A percentile compares a stretch with the other conserved stretches of the same genome.
phyloP scores from a whole-genome alignment of 1,139 yeast species.

The Hemisphaericaspora xylanilytica region DNA sequence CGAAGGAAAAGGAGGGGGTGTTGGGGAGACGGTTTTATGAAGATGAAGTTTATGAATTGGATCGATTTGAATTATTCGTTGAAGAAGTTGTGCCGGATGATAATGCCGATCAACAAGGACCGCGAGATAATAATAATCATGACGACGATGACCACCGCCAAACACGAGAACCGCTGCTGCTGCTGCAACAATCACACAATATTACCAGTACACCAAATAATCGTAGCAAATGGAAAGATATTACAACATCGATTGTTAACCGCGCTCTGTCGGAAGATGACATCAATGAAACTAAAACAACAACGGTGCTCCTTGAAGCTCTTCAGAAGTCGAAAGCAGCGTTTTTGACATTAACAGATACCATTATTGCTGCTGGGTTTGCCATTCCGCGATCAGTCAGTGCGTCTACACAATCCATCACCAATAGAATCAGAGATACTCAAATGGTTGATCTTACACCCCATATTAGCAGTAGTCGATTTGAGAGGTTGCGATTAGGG shows the following conservation, averaged over 20 bases:
- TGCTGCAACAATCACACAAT: neutral
- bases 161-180: slow-evolving; percentile 1
- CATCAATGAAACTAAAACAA: neutral
- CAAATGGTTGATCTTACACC: slow-evolving; percentile 8
- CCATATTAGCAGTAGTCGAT: slow-evolving; percentile 1
- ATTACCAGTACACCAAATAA: neutral
- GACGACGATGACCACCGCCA: slow-evolving; percentile 1
- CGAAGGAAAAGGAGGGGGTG: slow-evolving; percentile 74
- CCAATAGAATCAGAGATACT: slow-evolving; percentile 11
- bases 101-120: slow-evolving; percentile 11
- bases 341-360: slow-evolving; percentile 49
- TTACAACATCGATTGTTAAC: no score
- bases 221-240: neutral
- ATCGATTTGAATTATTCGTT: slow-evolving; percentile 42
- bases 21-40: slow-evolving; percentile 77
- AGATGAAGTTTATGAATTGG: slow-evolving; percentile 54
- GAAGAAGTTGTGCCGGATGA: slow-evolving; percentile 29
- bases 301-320: slow-evolving; percentile 12
- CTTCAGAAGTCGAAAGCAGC: slow-evolving; percentile 33
- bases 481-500: neutral
- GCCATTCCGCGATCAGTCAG: slow-evolving; percentile 58
- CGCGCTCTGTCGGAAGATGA: neutral
- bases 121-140: slow-evolving; percentile 5
- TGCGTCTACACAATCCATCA: slow-evolving; percentile 26
- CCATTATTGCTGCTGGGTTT: slow-evolving; percentile 56